phyloP scores from a whole-genome alignment of 495 filamentous ascomycete genomes.

The Haplographium delicatum region DNA sequence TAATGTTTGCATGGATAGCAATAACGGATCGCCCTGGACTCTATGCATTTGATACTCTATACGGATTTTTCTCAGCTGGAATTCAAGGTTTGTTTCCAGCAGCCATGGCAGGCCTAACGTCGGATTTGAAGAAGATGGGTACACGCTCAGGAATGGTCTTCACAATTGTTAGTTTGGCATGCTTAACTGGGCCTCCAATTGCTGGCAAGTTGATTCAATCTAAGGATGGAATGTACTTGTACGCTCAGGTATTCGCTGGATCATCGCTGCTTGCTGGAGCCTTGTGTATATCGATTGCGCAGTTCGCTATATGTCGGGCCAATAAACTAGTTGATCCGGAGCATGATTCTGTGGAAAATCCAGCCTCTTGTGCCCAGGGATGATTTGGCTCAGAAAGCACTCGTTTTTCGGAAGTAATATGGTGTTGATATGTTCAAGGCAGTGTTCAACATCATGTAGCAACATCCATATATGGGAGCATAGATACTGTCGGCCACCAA shows the following conservation, averaged over 20 bases:
- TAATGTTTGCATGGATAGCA: not conserved
- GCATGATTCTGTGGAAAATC: too few relatives aligned
- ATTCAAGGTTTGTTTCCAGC: conserved; percentile 65
- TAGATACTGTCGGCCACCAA: too few relatives aligned
- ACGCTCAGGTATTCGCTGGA: conserved; percentile 49
- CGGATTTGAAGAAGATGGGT: conserved; percentile 61
- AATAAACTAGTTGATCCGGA: too few relatives aligned
- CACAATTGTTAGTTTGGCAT: conserved; percentile 58
- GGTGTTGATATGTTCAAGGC: too few relatives aligned
- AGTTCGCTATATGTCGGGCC: too few relatives aligned
- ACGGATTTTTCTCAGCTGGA: conserved; percentile 55
- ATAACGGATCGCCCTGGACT: conserved; percentile 28
- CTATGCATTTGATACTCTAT: conserved; percentile 17
- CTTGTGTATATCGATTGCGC: too few relatives aligned
- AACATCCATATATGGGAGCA: too few relatives aligned
- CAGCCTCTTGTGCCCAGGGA: too few relatives aligned
- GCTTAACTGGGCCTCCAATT: conserved; percentile 68
- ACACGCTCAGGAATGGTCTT: conserved; percentile 75
- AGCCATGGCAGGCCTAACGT: conserved; percentile 51
- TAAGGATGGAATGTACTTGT: conserved; percentile 43
- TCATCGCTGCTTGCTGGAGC: not conserved
- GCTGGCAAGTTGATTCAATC: conserved; percentile 54
- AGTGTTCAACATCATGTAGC: too few relatives aligned
- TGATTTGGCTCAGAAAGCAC: too few relatives aligned
- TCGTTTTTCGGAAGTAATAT: too few relatives aligned